Percentiles rank a stretch among this genome's conserved stretches.
Conservation (phyloP, 495 filamentous ascomycete genomes). For the Penicillium turbatum region DNA sequence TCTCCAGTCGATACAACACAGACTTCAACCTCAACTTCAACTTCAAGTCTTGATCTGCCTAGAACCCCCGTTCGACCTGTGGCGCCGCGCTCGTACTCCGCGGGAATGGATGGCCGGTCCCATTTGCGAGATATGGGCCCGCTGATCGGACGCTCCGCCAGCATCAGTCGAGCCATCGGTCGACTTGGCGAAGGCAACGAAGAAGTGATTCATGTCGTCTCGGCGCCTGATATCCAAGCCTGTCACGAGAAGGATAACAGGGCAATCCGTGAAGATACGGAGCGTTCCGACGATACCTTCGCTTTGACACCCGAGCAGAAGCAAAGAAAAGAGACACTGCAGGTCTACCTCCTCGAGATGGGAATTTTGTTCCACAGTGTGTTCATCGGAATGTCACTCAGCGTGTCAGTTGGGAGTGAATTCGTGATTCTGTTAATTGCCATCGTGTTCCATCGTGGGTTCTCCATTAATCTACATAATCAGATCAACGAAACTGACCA, state of each 20-base stretch:
- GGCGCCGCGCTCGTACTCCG: neutral
- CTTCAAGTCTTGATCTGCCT: neutral
- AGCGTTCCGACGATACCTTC: constrained; percentile 14
- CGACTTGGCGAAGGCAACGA: constrained; percentile 27
- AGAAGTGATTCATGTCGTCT: constrained; percentile 24
- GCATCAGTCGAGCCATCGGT: constrained; percentile 31
- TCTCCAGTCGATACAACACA: neutral
- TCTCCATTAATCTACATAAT: neutral
- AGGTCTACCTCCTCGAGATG: constrained; percentile 69
- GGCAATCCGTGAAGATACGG: constrained; percentile 16
- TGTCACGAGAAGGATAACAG: constrained; percentile 13
- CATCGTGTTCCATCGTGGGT: constrained; percentile 66
- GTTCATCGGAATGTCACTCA: constrained; percentile 79
- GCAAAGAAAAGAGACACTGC: constrained; percentile 43
- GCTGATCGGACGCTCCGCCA: constrained; percentile 26
- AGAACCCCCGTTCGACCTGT: neutral
- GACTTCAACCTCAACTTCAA: neutral
- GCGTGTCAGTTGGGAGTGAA: constrained; percentile 62
- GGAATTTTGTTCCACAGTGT: constrained; percentile 79
- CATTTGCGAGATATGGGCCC: constrained; percentile 33
- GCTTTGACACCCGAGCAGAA: constrained; percentile 22
- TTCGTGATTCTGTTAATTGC: constrained; percentile 70
- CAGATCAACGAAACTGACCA: neutral
- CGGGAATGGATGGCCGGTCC: constrained; percentile 10
- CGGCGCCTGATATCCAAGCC: constrained; percentile 18